Evolutionary conservation across 768 basidiomycete genomes (phyloP).

Genomic region (Calocybe cyanea): DNA sequence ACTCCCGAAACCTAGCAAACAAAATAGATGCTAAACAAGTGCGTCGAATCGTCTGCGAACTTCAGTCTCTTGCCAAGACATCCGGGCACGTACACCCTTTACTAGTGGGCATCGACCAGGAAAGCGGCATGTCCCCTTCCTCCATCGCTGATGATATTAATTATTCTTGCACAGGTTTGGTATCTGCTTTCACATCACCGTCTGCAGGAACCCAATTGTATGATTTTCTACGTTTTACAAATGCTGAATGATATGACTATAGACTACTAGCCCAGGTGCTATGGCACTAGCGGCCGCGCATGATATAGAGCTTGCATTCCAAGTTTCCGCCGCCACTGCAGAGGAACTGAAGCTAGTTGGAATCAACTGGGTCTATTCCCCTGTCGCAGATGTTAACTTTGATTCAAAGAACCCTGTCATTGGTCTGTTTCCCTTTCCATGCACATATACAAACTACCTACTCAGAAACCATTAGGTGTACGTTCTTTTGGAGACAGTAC

Average conservation of each 20-base stretch:
- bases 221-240: conserved; percentile 21
- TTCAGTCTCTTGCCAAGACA: conserved; percentile 55
- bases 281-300: conserved; percentile 67
- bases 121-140: conserved; percentile 47
- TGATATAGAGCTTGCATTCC: conserved; percentile 37
- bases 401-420: conserved; percentile 69
- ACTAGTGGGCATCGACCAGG: conserved; percentile 71
- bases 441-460: background rate
- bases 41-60: conserved; percentile 37
- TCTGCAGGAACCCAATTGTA: conserved; percentile 67
- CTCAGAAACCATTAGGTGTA: conserved; percentile 40
- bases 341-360: conserved; percentile 56
- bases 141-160: background rate
- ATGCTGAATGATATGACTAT: background rate
- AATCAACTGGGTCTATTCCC: conserved; percentile 70
- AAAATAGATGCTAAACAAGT: conserved; percentile 48
- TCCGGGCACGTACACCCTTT: conserved; percentile 54
- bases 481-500: conserved; percentile 70
- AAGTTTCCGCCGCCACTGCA: conserved; percentile 46
- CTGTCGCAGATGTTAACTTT: conserved; percentile 72
- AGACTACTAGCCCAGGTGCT: conserved; percentile 54
- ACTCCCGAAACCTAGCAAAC: background rate
- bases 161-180: conserved; percentile 41
- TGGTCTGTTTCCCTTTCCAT: conserved; percentile 32
- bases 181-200: conserved; percentile 61